Evolutionary conservation across 257 asterid genomes (phyloP).

Genomic region (Ilex asprella): DNA sequence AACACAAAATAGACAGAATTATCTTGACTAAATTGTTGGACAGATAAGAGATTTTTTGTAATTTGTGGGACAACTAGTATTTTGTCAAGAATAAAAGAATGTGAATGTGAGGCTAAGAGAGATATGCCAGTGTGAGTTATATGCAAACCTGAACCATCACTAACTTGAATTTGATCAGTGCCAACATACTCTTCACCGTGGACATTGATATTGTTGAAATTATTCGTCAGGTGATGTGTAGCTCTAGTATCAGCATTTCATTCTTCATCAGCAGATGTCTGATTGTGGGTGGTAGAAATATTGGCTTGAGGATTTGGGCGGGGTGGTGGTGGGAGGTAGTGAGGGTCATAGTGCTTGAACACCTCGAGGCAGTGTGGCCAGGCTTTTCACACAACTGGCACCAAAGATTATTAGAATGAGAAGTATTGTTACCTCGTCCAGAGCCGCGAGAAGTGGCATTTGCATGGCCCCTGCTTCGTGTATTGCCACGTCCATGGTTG

Average conservation of each 20-base stretch:
- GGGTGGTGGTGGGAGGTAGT: neutral
- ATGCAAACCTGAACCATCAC: neutral
- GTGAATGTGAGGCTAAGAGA: neutral
- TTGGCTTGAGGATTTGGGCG: neutral
- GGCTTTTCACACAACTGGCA: neutral
- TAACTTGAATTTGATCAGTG: neutral
- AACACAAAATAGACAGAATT: neutral
- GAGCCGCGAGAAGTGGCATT: too few species aligned
- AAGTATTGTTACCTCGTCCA: too few species aligned
- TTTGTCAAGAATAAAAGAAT: neutral
- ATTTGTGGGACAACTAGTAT: neutral
- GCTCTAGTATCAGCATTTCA: neutral
- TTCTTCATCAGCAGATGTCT: neutral
- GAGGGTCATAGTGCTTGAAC: neutral
- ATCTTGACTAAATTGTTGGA: too few species aligned
- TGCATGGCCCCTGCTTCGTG: too few species aligned
- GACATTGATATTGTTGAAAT: too few species aligned
- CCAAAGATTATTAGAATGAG: neutral
- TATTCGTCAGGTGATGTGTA: neutral
- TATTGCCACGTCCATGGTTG: too few species aligned
- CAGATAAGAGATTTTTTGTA: neutral
- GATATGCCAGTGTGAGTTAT: neutral
- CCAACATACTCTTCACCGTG: too few species aligned
- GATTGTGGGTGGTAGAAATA: neutral
- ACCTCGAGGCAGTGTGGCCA: neutral